Percentiles rank a stretch among this genome's conserved stretches.
Evolutionary conservation across 208 protist genomes (phyloP).

Genomic region (Leishmania lainsoni): DNA sequence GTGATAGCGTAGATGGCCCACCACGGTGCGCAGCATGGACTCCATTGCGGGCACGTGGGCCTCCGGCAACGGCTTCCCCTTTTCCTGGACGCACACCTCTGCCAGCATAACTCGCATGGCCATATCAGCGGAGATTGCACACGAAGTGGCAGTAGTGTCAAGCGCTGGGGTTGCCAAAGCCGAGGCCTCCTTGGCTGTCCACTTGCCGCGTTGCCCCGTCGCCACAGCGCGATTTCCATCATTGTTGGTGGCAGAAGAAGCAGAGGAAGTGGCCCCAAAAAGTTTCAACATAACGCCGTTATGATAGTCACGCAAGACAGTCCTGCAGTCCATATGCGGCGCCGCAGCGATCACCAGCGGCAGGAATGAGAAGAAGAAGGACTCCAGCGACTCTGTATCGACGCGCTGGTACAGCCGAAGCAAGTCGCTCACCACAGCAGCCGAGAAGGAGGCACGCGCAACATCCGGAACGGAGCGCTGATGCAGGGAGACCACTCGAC

Average conservation of each 20-base stretch:
- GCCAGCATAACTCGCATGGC: constrained; percentile 17
- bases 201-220: constrained; percentile 8
- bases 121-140: constrained; percentile 9
- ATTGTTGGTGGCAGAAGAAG: not conserved
- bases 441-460: constrained; percentile 27
- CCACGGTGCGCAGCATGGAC: constrained; percentile 22
- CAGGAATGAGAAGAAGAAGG: constrained; percentile 20
- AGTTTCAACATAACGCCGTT: constrained; percentile 15
- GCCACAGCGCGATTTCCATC: not conserved
- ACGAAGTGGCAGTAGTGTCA: constrained; percentile 1
- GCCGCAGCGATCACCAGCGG: not conserved
- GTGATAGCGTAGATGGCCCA: constrained; percentile 10
- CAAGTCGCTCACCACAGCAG: constrained; percentile 38
- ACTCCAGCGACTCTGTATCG: constrained; percentile 28
- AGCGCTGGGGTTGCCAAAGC: not conserved
- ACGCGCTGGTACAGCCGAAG: constrained; percentile 43
- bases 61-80: constrained; percentile 7
- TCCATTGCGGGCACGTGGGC: constrained; percentile 21
- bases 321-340: constrained; percentile 2
- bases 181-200: not conserved
- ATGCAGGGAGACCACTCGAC: constrained; percentile 27
- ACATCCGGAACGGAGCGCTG: constrained; percentile 38
- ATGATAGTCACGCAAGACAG: constrained; percentile 8
- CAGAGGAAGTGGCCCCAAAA: constrained; percentile 1
- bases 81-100: constrained; percentile 16